Conservation (phyloP, 2,329 filamentous ascomycete genomes). For the Geosmithia putterillii region DNA sequence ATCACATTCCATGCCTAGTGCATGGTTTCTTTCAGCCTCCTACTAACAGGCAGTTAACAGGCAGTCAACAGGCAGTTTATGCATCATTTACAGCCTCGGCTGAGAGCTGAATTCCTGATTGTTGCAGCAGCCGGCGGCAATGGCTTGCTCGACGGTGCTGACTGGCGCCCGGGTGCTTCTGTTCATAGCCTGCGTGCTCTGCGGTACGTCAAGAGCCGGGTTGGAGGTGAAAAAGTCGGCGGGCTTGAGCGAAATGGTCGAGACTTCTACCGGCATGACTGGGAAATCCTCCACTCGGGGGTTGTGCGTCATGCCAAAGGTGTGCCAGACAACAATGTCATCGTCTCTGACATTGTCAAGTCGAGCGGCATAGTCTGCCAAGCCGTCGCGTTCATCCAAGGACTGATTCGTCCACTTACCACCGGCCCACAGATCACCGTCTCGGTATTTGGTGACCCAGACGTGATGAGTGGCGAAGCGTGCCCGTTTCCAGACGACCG, state of each 20-base stretch:
- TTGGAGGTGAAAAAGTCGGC: conserved; percentile 41
- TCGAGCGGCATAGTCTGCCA: conserved; percentile 14
- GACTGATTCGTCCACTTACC: conserved; percentile 36
- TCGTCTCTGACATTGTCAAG: conserved; percentile 26
- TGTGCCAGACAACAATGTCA: conserved; percentile 45
- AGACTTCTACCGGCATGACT: conserved; percentile 52
- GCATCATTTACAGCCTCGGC: too few species aligned
- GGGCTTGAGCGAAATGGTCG: conserved; percentile 36
- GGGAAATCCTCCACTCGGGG: conserved; percentile 56
- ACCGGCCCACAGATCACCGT: conserved; percentile 28
- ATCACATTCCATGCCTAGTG: too few species aligned
- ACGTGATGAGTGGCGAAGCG: conserved; percentile 30
- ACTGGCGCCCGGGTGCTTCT: too few species aligned
- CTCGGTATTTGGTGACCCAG: conserved; percentile 30
- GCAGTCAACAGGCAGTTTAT: too few species aligned
- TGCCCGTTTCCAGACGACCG: conserved; percentile 24
- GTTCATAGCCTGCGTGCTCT: conserved; percentile 20
- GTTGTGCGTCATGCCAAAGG: conserved; percentile 50
- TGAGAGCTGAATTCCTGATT: too few species aligned
- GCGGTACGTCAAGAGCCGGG: conserved; percentile 35
- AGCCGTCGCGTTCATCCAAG: conserved; percentile 20
- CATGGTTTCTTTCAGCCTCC: too few species aligned
- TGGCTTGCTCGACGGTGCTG: too few species aligned
- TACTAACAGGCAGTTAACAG: too few species aligned
- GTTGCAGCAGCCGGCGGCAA: too few species aligned